Base-by-base conservation (phyloP, 1,139 yeast genomes). In the Magnusiomyces starmeri region DNA sequence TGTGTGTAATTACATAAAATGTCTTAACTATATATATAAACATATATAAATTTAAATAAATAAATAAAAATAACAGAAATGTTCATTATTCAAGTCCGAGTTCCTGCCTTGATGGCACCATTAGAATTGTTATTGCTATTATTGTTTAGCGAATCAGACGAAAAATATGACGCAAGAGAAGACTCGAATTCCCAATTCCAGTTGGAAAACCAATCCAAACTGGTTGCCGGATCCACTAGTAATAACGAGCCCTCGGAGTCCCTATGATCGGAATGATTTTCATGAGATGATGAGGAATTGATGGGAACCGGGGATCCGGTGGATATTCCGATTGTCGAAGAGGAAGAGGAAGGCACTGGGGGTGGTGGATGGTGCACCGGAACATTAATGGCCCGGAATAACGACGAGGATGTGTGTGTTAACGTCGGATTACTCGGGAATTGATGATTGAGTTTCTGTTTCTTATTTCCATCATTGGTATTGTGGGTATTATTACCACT, bases 1-100 rank as follows among this genome's bases (percentile, higher is more conserved):
- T 86, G 48, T 83, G 84, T 57, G 84, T 86, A 18, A 82, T 85
- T 51, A 80, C 87, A 24, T 83, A 69, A 62, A 43, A 9, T 49
- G 8, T 27, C 12, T 27, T 27, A 25, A 22, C 20, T 8, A 32
- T 14, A 24, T n/a, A 22, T 7, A 20, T n/a, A 42, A 32, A 22
- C 16, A 20, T 16, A 34, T 22, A 4, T 27, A 46, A n/a, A 35
- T 35, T 18, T 14, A 43, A 25, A 35, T 12, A 37, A 35, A 35
- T 3, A 43, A 39, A 26, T 12, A 27, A 16, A 39, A 39, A 40
- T 2, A 20, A 47, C 25, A 14, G 8, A 37, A 27, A n/a, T n/a
- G n/a, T n/a, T n/a, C n/a, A n/a, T n/a, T n/a, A n/a, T n/a, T n/a
- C n/a, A n/a, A n/a, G 43, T 18, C 12, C 25, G 21, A 21, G 18